These are phyloP conservation scores for Trametes cingulata DNA, from an alignment of 768 basidiomycete species.

Conservation along the genomic window DNA sequence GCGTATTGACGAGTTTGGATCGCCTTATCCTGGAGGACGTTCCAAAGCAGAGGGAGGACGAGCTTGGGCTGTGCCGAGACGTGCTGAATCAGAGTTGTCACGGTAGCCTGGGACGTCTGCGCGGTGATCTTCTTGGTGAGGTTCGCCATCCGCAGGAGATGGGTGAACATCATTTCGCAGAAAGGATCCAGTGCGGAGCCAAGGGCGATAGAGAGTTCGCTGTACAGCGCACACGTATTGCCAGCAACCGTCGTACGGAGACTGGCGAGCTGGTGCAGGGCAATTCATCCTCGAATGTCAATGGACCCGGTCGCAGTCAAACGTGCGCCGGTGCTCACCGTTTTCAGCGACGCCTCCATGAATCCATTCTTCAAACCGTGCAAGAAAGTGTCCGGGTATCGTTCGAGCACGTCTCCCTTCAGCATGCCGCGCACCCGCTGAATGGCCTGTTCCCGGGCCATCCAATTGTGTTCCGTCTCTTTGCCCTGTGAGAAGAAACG, in stretches of 20 bases:
- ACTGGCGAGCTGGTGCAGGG: conserved; percentile 65
- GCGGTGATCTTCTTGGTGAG: conserved; percentile 93
- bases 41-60: conserved; percentile 67
- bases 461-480: conserved; percentile 97
- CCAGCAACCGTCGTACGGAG: conserved; percentile 88
- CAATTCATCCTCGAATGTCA: conserved; percentile 1
- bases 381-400: conserved; percentile 76
- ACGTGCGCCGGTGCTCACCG: conserved; percentile 50
- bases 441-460: conserved; percentile 73
- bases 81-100: conserved; percentile 66
- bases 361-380: conserved; percentile 73
- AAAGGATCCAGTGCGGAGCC: conserved; percentile 73
- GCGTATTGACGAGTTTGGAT: conserved; percentile 69
- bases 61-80: conserved; percentile 71
- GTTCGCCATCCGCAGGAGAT: conserved; percentile 81
- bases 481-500: conserved; percentile 60
- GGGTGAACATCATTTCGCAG: conserved; percentile 73
- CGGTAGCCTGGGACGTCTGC: conserved; percentile 77
- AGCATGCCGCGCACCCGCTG: conserved; percentile 86
- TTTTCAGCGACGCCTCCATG: conserved; percentile 81
- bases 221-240: conserved; percentile 76
- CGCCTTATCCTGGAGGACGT: conserved; percentile 76
- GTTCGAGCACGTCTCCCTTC: conserved; percentile 76
- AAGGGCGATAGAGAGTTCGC: conserved; percentile 69
- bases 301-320: conserved; percentile 3